Conservation (phyloP, 1,139 yeast genomes). For the Yamadazyma pseudoaaseri region DNA sequence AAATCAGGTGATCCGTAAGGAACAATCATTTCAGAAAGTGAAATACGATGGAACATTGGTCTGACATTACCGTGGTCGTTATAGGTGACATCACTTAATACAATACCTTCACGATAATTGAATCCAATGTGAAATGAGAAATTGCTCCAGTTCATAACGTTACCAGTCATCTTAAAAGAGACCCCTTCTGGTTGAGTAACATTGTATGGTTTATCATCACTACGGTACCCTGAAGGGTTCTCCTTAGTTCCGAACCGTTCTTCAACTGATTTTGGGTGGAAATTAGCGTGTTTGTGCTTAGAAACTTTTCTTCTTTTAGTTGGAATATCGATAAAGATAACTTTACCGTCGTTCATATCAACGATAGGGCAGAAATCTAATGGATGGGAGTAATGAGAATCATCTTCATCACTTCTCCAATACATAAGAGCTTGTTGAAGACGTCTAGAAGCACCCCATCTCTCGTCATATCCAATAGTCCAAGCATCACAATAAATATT, state of each 20-base stretch:
- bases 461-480: constrained; percentile 84
- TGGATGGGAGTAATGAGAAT: constrained; percentile 81
- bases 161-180: constrained; percentile 67
- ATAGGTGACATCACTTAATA: constrained; percentile 67
- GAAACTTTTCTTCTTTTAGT: constrained; percentile 71
- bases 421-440: constrained; percentile 80
- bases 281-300: constrained; percentile 64
- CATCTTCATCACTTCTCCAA: constrained; percentile 76
- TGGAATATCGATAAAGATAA: constrained; percentile 73
- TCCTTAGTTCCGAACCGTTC: constrained; percentile 55
- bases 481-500: constrained; percentile 79
- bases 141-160: constrained; percentile 74
- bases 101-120: constrained; percentile 84
- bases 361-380: constrained; percentile 81
- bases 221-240: constrained; percentile 56
- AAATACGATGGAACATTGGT: constrained; percentile 74
- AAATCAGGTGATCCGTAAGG: constrained; percentile 79
- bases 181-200: constrained; percentile 82
- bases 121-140: constrained; percentile 76
- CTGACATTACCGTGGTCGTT: constrained; percentile 72
- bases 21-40: constrained; percentile 80
- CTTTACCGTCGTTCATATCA: constrained; percentile 68
- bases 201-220: constrained; percentile 59
- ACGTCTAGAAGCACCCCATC: constrained; percentile 76
- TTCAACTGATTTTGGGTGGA: constrained; percentile 62